A percentile compares a stretch with the other conserved stretches of the same genome.
Evolutionary conservation across 345 rosid species (phyloP).

Genomic region (Citrus maxima): DNA sequence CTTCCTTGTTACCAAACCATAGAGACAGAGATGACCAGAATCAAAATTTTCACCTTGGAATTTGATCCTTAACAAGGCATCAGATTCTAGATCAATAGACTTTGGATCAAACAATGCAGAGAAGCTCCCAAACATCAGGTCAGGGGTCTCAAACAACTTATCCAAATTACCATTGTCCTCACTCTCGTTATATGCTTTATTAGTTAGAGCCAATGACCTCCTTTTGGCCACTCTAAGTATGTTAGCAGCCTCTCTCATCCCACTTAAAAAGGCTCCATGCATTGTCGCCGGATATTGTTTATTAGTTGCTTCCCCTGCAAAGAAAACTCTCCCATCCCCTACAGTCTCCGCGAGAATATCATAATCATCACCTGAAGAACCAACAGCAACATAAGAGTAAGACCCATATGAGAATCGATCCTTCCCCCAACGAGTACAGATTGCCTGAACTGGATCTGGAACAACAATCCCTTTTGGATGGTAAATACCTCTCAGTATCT

Average conservation of each 20-base stretch:
- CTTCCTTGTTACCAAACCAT: conserved; percentile 51
- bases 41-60: conserved; percentile 31
- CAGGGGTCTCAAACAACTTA: conserved; percentile 49
- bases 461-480: conserved; percentile 91
- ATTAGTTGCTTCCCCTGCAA: conserved; percentile 97
- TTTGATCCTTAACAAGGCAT: conserved; percentile 48
- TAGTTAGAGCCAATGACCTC: conserved; percentile 34
- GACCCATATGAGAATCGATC: conserved; percentile 82
- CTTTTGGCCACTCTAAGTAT: conserved; percentile 71
- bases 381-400: conserved; percentile 84
- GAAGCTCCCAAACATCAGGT: conserved; percentile 49
- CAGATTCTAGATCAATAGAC: conserved; percentile 44
- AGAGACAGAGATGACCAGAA: conserved; percentile 30
- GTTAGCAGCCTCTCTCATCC: conserved; percentile 97
- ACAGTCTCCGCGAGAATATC: conserved; percentile 89
- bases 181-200: conserved; percentile 24
- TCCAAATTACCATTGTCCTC: conserved; percentile 32
- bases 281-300: conserved; percentile 95
- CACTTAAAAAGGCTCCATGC: conserved; percentile 97
- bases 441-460: conserved; percentile 91
- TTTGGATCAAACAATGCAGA: conserved; percentile 55
- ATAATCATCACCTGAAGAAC: conserved; percentile 97
- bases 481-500: conserved; percentile 74
- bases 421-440: conserved; percentile 94
- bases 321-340: conserved; percentile 93